These are phyloP conservation scores for Spathaspora passalidarum DNA, from an alignment of 805 yeast species.

Conservation along the genomic window DNA sequence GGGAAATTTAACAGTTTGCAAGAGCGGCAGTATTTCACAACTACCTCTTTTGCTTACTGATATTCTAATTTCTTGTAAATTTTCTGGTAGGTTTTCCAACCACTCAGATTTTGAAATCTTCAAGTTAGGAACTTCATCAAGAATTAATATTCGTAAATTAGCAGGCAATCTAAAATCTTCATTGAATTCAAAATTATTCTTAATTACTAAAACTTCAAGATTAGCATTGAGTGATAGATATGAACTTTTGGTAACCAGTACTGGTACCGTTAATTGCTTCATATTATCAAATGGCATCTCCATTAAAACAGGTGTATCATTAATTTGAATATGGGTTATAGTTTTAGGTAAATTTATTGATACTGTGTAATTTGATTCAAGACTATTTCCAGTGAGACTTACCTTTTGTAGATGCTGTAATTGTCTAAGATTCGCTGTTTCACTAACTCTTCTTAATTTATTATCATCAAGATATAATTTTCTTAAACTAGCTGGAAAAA, in stretches of 20 bases:
- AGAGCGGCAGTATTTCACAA: background rate
- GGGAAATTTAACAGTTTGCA: background rate
- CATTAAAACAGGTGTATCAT: background rate
- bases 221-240: conserved; percentile 1
- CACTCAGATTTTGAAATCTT: background rate
- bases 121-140: background rate
- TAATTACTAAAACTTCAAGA: background rate
- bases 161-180: conserved; percentile 1
- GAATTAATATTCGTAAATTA: background rate
- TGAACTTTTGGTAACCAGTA: background rate
- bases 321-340: background rate
- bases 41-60: background rate
- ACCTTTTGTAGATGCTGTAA: background rate
- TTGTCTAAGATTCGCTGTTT: background rate
- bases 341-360: conserved; percentile 2
- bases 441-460: background rate
- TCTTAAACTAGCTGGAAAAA: background rate
- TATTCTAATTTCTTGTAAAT: conserved; percentile 1
- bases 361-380: conserved; percentile 2
- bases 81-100: conserved; percentile 1
- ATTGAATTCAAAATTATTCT: conserved; percentile 2
- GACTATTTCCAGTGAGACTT: conserved; percentile 1
- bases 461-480: conserved; percentile 5
- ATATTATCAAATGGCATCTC: conserved; percentile 2
- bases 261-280: background rate